A percentile compares a stretch with the other conserved stretches of the same genome.
phyloP scores from a whole-genome alignment of 805 yeast species.

The Candida peoriensis region DNA sequence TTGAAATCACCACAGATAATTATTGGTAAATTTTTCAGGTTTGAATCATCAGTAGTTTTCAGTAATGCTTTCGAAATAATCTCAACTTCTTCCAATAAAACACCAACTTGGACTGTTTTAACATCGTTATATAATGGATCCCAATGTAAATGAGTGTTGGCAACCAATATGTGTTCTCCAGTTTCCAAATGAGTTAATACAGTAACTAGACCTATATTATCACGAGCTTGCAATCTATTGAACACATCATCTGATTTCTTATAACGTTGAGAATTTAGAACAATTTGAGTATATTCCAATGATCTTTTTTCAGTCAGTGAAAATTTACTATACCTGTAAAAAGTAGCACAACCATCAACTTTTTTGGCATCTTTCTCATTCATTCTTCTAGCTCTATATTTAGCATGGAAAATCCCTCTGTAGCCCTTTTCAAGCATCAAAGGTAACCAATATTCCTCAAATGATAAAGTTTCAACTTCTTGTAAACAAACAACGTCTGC shows the following conservation, averaged over 20 bases:
- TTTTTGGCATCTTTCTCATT: constrained; percentile 70
- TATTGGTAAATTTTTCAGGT: constrained; percentile 60
- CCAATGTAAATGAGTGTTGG: constrained; percentile 97
- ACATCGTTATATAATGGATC: constrained; percentile 96
- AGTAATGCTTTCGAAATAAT: constrained; percentile 39
- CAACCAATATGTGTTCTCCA: constrained; percentile 67
- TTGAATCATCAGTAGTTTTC: constrained; percentile 36
- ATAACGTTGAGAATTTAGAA: constrained; percentile 78
- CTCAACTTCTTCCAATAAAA: constrained; percentile 83
- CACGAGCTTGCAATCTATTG: constrained; percentile 94
- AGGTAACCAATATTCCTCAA: constrained; percentile 83
- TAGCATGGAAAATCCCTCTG: constrained; percentile 75
- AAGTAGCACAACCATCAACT: constrained; percentile 98
- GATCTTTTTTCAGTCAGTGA: constrained; percentile 63
- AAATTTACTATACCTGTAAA: constrained; percentile 68
- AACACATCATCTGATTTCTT: constrained; percentile 92
- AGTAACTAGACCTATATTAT: constrained; percentile 79
- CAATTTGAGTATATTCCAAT: constrained; percentile 78
- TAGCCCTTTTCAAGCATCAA: constrained; percentile 69
- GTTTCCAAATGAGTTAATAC: constrained; percentile 69
- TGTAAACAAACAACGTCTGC: constrained; percentile 88
- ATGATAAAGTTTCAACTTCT: constrained; percentile 88
- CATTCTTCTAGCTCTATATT: constrained; percentile 92
- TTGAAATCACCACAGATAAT: constrained; percentile 95
- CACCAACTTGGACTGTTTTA: constrained; percentile 91